Base-by-base conservation (phyloP, 805 yeast genomes). In the Torulaspora quercuum region DNA sequence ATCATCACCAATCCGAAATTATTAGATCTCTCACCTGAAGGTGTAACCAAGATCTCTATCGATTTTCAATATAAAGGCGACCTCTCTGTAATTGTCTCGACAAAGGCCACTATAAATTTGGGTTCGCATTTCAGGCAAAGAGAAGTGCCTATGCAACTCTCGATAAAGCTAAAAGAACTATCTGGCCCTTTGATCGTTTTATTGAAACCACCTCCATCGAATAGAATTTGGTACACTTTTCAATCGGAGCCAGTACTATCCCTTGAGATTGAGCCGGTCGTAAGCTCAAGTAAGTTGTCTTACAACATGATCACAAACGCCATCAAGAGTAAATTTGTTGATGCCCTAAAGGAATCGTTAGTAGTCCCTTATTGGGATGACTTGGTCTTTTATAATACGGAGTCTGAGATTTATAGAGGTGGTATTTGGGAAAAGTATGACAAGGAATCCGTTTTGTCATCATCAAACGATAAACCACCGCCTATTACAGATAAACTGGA, bases 331-430 rank as follows among this genome's bases (percentile, higher is more conserved):
- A 78, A 80, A 48, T 76, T 90, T 44, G 76, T 80, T 40, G 95
- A 86, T 32, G 83, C 88, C 1, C 69, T 90, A 25, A 76, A 72
- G 43, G 92, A 85, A 21, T 75, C 92, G 6, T 62, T 92, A 31
- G 97, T 92, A 0, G 59, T 75, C 20, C 98, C 98, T 2, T 78
- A 70, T 51, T 82, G 87, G 88, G 97, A 90, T 59, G 97, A 90
- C 56, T 59, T 87, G 25, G 75, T 79, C 0, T 82, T 85, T 53
- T 82, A 70, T 52, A 67, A 75, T 37, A 78, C 96, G 0, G 59
- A 63, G 2, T 70, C 63, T 25, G 95, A 86, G 45, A 61, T 86
- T 9, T 92, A 78, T 58, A 73, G 96, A 45, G 98, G 96, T 33
- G 98, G 98, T 11, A 77, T 90, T 15, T 90, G 97, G 97, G 88